Percentiles rank a stretch among this genome's conserved stretches.
Conservation (phyloP, 2,329 filamentous ascomycete genomes). For the Fusarium keratoplasticum region DNA sequence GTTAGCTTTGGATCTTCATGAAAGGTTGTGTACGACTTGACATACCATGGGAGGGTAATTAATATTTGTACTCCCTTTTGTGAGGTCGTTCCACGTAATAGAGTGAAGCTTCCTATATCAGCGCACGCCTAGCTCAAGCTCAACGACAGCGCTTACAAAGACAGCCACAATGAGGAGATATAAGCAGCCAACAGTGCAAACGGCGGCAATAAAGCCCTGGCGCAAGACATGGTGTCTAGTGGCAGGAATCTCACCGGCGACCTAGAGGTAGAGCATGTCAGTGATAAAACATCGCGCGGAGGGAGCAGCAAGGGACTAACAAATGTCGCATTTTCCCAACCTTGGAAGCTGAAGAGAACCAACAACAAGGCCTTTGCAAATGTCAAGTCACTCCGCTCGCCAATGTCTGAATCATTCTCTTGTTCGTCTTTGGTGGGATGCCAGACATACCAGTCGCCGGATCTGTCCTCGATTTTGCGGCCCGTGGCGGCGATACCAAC, state of each 20-base stretch:
- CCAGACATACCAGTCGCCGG: background rate
- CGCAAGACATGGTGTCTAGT: background rate
- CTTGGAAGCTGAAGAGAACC: conserved; percentile 6
- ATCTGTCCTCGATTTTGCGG: background rate
- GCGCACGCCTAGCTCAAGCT: rapidly evolving
- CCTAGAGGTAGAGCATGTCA: background rate
- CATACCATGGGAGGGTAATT: conserved; percentile 6
- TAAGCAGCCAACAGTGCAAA: background rate
- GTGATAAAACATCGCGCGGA: background rate
- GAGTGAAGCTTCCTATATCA: background rate
- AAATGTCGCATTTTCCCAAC: conserved; percentile 14
- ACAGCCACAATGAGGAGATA: background rate
- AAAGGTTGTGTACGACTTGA: rapidly evolving
- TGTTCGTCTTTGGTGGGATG: background rate
- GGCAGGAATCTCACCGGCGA: background rate
- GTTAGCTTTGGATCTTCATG: background rate
- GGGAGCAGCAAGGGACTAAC: background rate
- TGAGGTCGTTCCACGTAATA: background rate
- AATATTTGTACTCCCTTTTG: background rate
- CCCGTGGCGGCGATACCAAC: background rate
- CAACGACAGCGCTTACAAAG: background rate
- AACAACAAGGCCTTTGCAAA: conserved; percentile 3
- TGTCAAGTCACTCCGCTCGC: background rate
- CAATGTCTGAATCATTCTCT: background rate
- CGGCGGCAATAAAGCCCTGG: background rate